Conservation (phyloP, 139 green algal species). For the Closterium sp. region DNA sequence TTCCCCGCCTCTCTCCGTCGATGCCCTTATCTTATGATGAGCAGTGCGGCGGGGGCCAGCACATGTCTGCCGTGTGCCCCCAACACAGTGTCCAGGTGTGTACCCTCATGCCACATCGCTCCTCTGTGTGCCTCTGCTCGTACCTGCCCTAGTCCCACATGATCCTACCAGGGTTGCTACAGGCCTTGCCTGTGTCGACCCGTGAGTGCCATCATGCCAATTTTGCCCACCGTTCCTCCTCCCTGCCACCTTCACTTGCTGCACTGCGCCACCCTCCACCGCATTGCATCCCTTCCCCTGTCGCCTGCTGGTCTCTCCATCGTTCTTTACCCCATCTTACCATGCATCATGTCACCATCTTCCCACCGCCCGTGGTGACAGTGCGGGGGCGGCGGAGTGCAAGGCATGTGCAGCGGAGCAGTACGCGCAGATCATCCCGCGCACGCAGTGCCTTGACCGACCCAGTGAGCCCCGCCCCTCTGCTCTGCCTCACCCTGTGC, state of each 20-base stretch:
- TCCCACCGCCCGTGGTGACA: background rate
- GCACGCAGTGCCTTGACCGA: background rate
- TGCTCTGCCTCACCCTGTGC: no score
- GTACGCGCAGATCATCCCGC: background rate
- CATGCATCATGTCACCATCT: background rate
- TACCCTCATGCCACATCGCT: background rate
- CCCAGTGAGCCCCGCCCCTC: background rate
- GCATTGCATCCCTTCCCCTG: no score
- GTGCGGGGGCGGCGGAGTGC: background rate
- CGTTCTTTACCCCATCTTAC: background rate
- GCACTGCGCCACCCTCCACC: no score
- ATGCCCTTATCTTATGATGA: no score
- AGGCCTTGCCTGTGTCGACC: background rate
- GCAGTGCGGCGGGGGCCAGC: conserved; percentile 4
- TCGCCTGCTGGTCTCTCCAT: no score
- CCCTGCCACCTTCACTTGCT: no score
- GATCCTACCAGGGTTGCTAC: background rate
- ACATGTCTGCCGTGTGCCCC: background rate
- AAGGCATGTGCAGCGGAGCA: background rate
- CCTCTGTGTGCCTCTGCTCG: background rate
- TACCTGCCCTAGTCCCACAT: background rate
- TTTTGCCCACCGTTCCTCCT: no score
- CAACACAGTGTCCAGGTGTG: background rate
- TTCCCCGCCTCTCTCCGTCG: background rate
- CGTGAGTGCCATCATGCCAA: no score